phyloP scores from a whole-genome alignment of 208 protist species.

The Leishmania martiniquensis region DNA sequence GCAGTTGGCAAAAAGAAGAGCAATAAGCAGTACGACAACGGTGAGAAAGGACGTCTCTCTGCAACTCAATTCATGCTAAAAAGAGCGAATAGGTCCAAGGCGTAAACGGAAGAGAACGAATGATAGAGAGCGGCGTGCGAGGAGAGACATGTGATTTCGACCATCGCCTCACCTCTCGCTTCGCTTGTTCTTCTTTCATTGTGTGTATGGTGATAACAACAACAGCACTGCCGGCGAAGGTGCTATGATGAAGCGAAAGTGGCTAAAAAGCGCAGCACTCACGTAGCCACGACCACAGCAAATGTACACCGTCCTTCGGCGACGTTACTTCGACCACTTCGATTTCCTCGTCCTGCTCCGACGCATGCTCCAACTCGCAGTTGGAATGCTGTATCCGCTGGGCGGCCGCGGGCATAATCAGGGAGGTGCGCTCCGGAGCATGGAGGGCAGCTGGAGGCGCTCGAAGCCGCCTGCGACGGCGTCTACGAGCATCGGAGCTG shows the following conservation, averaged over 20 bases:
- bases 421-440: background rate
- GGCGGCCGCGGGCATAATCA: background rate
- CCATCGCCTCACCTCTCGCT: background rate
- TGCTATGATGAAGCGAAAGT: background rate
- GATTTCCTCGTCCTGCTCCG: constrained; percentile 14
- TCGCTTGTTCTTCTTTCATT: background rate
- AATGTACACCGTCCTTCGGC: constrained; percentile 1
- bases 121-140: background rate
- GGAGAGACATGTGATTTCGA: background rate
- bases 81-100: background rate
- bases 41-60: background rate
- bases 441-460: background rate
- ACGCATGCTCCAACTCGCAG: background rate
- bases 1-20: background rate
- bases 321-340: constrained; percentile 25
- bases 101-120: background rate
- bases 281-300: constrained; percentile 15
- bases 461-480: constrained; percentile 27
- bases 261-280: constrained; percentile 21
- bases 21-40: background rate
- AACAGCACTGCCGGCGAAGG: background rate
- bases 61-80: background rate
- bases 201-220: background rate
- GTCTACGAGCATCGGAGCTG: constrained; percentile 36
- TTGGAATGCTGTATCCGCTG: background rate